Evolutionary conservation across 306 rosid genomes (phyloP).

Genomic region (Malus fusca): DNA sequence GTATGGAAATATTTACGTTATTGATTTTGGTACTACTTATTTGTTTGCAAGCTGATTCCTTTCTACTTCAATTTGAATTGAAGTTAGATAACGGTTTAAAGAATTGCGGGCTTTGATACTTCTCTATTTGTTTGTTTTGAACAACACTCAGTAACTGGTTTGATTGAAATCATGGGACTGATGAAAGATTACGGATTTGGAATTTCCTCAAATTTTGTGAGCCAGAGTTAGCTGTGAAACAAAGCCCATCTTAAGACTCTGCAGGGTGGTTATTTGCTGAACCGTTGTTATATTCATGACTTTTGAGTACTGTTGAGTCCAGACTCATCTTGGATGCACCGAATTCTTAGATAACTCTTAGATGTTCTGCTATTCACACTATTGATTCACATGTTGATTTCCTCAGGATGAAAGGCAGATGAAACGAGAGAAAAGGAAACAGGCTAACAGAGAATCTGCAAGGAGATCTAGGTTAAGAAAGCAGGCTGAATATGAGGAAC

Average conservation of each 20-base stretch:
- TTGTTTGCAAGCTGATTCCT: neutral
- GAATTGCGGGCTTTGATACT: neutral
- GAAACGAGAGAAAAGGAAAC: conserved; percentile 34
- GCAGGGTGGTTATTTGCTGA: conserved; percentile 7
- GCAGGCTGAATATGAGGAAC: conserved; percentile 28
- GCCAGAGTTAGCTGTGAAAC: conserved; percentile 10
- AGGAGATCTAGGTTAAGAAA: conserved; percentile 32
- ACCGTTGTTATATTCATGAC: conserved; percentile 3
- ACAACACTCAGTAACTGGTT: conserved; percentile 1
- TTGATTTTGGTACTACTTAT: neutral
- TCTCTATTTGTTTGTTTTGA: neutral
- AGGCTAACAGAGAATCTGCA: conserved; percentile 36
- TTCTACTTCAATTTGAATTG: neutral
- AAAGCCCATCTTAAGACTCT: conserved; percentile 11
- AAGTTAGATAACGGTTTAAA: neutral
- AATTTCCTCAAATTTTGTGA: conserved; percentile 16
- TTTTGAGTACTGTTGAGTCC: conserved; percentile 1
- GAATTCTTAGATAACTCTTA: neutral
- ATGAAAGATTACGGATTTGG: conserved; percentile 14
- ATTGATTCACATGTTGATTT: neutral
- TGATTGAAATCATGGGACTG: conserved; percentile 4
- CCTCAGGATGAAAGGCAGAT: conserved; percentile 28
- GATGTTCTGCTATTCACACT: neutral
- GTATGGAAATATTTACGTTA: conserved; percentile 3
- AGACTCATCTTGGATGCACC: neutral